Conservation (phyloP, 1,284 basidiomycete species). For the Ceratobasidium sp. region DNA sequence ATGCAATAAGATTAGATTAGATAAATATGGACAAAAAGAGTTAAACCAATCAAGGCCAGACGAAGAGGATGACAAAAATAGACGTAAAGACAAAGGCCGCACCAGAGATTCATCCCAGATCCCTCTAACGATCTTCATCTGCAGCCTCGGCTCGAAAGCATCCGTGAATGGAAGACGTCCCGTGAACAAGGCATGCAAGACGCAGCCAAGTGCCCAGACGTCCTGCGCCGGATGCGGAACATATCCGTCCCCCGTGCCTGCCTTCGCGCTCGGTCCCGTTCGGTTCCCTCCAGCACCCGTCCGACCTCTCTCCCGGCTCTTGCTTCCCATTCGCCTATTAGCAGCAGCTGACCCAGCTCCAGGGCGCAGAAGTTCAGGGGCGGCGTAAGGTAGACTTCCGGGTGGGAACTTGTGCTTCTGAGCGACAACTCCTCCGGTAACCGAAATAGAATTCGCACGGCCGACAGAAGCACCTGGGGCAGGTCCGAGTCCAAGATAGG, state of each 20-base stretch:
- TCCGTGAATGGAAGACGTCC: conserved; percentile 88
- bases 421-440: background rate
- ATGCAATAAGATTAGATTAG: conserved; percentile 17
- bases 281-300: conserved; percentile 14
- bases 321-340: conserved; percentile 10
- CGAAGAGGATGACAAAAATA: background rate
- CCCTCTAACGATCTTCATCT: conserved; percentile 91
- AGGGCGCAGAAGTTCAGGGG: conserved; percentile 79
- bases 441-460: conserved; percentile 39
- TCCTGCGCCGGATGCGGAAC: conserved; percentile 80
- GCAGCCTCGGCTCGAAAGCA: conserved; percentile 88
- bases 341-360: conserved; percentile 53
- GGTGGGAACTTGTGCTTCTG: conserved; percentile 69
- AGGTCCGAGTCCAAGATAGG: conserved; percentile 14
- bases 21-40: conserved; percentile 41
- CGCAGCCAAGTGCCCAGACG: conserved; percentile 92
- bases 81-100: background rate
- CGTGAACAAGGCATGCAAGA: conserved; percentile 85
- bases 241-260: conserved; percentile 52
- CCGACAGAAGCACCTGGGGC: conserved; percentile 24
- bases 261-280: conserved; percentile 52
- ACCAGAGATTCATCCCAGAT: conserved; percentile 58
- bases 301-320: conserved; percentile 36
- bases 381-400: conserved; percentile 90
- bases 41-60: conserved; percentile 28